Evolutionary conservation across 441 rosid species (phyloP), one percentile per base, ranked within the genome.

Genomic region (Euphorbia celastroides): DNA sequence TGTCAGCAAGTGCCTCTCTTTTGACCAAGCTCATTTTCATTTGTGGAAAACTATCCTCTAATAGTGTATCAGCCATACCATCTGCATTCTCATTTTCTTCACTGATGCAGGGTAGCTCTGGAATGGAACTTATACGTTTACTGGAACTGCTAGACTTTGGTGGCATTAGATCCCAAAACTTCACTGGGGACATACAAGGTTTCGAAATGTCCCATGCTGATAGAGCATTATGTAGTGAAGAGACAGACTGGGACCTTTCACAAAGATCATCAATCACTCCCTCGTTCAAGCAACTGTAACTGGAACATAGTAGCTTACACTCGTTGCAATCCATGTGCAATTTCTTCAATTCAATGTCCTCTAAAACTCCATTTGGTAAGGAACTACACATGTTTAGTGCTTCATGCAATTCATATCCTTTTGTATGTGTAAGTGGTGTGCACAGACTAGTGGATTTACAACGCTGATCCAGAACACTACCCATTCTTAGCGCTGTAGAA

Each of bases 101-200:
- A 55, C 60, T 82, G 64, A 92, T 95, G 79, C 90, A 83, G 65
- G 98, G 93, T 68, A 95, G 95, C 71, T 92, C 96, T 61, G 85
- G 84, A 71, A 78, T 83, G 76, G 84, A 76, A 81, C 88, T 88
- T 57, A 78, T 77, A 68, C 79, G 82, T 66, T 81, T 82, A 80
- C 83, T 93, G 74, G 91, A 89, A 80, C 92, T 83, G 65, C 86
- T 75, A 69, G 96, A 83, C 65, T 76, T 80, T 36, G 79, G 84
- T 68, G 79, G 62, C 57, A 75, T 82, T 76, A 78, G 83, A 76
- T 93, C 88, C 97, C 93, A 91, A 69, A 79, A 71, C 82, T 86
- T 86, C 78, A 75, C 81, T 5, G 97, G 96, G 76, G 97, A 84
- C 12, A 68, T 26, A 66, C 73, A 80, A 55, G 83, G 80, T 72